Conservation (phyloP, 805 yeast species). For the Myxozyma neotropica region DNA sequence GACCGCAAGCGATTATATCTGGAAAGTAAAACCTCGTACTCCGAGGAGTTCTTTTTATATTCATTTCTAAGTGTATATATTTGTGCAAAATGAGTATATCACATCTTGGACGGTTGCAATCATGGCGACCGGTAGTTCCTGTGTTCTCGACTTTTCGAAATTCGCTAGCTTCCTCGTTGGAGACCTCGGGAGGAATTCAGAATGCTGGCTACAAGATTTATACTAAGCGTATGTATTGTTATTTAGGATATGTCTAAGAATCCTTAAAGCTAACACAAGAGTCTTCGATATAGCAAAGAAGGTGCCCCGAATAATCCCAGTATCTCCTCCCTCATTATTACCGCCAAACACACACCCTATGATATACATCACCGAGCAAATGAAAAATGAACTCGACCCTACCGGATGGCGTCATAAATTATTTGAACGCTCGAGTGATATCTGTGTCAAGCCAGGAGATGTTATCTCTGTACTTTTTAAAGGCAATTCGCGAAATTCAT, state of each 20-base stretch:
- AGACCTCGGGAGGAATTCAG: background rate
- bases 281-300: conserved; percentile 9
- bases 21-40: no score
- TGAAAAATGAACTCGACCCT: conserved; percentile 62
- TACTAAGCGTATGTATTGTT: conserved; percentile 6
- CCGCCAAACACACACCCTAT: conserved; percentile 43
- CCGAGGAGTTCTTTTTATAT: no score
- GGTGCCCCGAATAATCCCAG: conserved; percentile 7
- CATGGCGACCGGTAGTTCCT: background rate
- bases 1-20: no score
- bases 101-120: background rate
- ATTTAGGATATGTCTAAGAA: background rate
- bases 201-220: conserved; percentile 21
- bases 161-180: background rate
- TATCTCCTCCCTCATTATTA: conserved; percentile 15
- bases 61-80: background rate
- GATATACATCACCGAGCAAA: conserved; percentile 46
- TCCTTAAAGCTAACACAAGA: background rate
- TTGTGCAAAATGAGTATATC: conserved; percentile 1
- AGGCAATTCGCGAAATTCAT: conserved; percentile 47
- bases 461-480: conserved; percentile 72
- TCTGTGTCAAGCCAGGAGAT: conserved; percentile 75
- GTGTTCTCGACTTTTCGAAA: conserved; percentile 4
- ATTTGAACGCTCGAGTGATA: conserved; percentile 51
- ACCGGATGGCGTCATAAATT: conserved; percentile 65